Percentiles rank a stretch among this genome's conserved stretches.
phyloP scores from a whole-genome alignment of 1,139 yeast species.

The Kurtzmaniella quercitrusa region DNA sequence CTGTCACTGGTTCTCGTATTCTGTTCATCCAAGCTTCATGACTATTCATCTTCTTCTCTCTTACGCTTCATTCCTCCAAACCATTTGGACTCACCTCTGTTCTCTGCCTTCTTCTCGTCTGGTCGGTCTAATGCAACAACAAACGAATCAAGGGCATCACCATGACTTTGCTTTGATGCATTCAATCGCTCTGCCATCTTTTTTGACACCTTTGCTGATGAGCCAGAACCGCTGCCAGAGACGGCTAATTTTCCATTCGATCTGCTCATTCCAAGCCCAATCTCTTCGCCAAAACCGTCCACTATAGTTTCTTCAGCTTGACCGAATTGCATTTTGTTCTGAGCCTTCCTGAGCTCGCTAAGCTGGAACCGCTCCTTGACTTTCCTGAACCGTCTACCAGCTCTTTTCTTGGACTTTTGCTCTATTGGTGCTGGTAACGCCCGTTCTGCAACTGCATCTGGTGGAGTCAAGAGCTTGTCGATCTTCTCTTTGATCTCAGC shows the following conservation, averaged over 20 bases:
- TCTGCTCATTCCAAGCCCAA: constrained; percentile 76
- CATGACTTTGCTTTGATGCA: constrained; percentile 6
- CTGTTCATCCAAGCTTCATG: not conserved
- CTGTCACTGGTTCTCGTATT: too few species aligned
- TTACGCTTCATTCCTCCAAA: constrained; percentile 8
- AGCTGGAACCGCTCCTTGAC: constrained; percentile 75
- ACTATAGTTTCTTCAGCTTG: constrained; percentile 58
- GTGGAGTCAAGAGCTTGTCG: constrained; percentile 74
- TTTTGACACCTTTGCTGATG: constrained; percentile 52
- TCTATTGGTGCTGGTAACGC: constrained; percentile 86
- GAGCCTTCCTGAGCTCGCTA: constrained; percentile 79
- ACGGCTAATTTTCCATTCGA: constrained; percentile 10
- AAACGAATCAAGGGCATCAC: constrained; percentile 1
- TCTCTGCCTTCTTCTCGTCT: not conserved
- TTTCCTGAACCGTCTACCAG: constrained; percentile 77
- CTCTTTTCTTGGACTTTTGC: constrained; percentile 74
- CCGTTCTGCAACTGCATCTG: constrained; percentile 61
- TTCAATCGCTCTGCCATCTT: constrained; percentile 44
- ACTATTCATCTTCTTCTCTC: not conserved
- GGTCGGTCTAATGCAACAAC: not conserved
- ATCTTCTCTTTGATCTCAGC: constrained; percentile 59
- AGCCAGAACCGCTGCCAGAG: constrained; percentile 19
- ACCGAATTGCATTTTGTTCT: constrained; percentile 82
- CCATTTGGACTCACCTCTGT: constrained; percentile 3
- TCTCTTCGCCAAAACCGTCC: constrained; percentile 72